A percentile compares a stretch with the other conserved stretches of the same genome.
Evolutionary conservation across 2,329 filamentous ascomycete genomes (phyloP).

Genomic region (Fusarium verticillioides): DNA sequence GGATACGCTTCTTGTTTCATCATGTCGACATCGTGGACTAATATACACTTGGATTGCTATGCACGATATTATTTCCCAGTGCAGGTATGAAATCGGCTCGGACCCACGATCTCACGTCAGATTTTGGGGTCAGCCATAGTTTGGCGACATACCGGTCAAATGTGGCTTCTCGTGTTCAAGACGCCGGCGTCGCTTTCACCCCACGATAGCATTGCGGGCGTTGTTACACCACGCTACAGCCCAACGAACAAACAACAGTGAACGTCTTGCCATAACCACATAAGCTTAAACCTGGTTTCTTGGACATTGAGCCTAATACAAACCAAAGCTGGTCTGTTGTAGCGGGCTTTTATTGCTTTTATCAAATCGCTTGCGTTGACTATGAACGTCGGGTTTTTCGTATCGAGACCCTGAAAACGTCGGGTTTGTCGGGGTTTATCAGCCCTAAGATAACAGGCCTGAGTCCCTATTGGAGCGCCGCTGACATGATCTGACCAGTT

Average conservation of each 20-base stretch:
- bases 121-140: background rate
- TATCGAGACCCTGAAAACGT: background rate
- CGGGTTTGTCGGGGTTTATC: background rate
- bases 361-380: background rate
- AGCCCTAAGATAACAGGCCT: background rate
- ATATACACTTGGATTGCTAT: background rate
- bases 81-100: too few relatives aligned
- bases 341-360: background rate
- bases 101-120: background rate
- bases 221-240: background rate
- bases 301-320: too few relatives aligned
- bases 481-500: background rate
- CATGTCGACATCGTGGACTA: background rate
- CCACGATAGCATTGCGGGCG: background rate
- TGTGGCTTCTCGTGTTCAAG: background rate
- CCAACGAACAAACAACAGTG: too few relatives aligned
- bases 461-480: background rate
- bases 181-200: background rate
- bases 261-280: background rate
- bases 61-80: background rate
- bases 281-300: too few relatives aligned
- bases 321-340: rapidly evolving
- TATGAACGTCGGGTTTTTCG: background rate
- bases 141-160: background rate
- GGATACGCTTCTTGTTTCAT: background rate